Evolutionary conservation across 495 filamentous ascomycete species (phyloP).

Genomic region (Penicillium verhagenii): DNA sequence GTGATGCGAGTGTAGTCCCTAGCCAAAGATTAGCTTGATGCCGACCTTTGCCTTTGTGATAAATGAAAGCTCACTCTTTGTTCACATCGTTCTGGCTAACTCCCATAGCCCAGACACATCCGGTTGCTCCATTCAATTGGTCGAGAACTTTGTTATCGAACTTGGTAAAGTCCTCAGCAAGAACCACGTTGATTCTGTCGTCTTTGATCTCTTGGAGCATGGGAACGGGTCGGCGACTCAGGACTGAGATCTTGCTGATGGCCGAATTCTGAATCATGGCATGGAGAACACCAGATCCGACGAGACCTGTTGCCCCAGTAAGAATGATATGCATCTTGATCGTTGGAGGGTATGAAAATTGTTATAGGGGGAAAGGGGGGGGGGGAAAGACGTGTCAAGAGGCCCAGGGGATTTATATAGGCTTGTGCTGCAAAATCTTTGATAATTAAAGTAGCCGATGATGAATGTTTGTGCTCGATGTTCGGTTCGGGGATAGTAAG

Average conservation of each 20-base stretch:
- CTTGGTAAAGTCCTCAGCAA: constrained; percentile 61
- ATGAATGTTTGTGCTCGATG: no score
- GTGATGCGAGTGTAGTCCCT: constrained; percentile 71
- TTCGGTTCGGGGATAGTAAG: no score
- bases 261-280: constrained; percentile 57
- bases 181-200: constrained; percentile 54
- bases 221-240: constrained; percentile 62
- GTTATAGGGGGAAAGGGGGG: background rate
- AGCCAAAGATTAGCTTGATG: background rate
- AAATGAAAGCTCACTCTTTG: constrained; percentile 51
- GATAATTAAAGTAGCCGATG: no score
- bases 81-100: constrained; percentile 56
- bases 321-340: constrained; percentile 67
- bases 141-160: constrained; percentile 56
- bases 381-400: no score
- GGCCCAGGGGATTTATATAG: no score
- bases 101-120: constrained; percentile 71
- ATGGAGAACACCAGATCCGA: constrained; percentile 63
- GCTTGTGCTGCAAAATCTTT: no score
- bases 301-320: constrained; percentile 72
- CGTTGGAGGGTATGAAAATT: background rate
- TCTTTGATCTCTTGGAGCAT: constrained; percentile 61
- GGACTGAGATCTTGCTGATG: constrained; percentile 62
- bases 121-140: constrained; percentile 60
- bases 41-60: background rate